Conservation (phyloP, 1,139 yeast genomes). For the Geotrichum australiense region DNA sequence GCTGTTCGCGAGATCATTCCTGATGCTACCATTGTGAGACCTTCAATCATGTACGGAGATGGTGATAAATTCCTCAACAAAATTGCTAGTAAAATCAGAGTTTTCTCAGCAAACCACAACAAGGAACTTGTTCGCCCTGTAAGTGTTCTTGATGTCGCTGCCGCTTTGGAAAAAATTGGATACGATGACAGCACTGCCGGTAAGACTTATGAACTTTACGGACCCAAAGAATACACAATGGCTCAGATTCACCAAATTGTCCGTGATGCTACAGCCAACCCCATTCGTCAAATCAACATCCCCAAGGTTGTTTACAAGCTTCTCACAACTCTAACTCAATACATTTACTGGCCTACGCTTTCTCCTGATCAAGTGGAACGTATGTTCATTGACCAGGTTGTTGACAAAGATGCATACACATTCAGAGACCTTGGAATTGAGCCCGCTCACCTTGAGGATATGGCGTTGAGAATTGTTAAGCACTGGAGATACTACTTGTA, state of each 20-base stretch:
- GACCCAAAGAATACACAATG: conserved; percentile 61
- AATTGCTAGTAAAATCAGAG: conserved; percentile 45
- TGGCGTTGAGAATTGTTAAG: conserved; percentile 54
- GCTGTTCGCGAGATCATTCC: conserved; percentile 63
- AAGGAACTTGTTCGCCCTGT: conserved; percentile 63
- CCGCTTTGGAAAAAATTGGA: conserved; percentile 71
- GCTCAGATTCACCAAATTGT: conserved; percentile 65
- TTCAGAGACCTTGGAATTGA: conserved; percentile 70
- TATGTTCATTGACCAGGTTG: conserved; percentile 59
- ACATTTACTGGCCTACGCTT: conserved; percentile 61
- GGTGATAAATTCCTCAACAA: conserved; percentile 66
- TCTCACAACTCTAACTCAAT: conserved; percentile 46
- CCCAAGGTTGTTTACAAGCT: conserved; percentile 46
- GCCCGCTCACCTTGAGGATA: conserved; percentile 62
- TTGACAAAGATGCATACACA: conserved; percentile 56
- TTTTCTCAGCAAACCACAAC: conserved; percentile 60
- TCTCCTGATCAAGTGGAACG: conserved; percentile 75
- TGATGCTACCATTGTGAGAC: conserved; percentile 78
- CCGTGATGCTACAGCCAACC: conserved; percentile 47
- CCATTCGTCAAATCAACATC: conserved; percentile 42
- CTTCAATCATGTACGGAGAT: conserved; percentile 74
- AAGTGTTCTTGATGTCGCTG: conserved; percentile 73
- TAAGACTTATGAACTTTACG: conserved; percentile 66
- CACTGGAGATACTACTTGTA: conserved; percentile 34
- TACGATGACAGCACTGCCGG: conserved; percentile 78